Conservation (phyloP, 768 basidiomycete genomes). For the Phaeolepiota aurea region DNA sequence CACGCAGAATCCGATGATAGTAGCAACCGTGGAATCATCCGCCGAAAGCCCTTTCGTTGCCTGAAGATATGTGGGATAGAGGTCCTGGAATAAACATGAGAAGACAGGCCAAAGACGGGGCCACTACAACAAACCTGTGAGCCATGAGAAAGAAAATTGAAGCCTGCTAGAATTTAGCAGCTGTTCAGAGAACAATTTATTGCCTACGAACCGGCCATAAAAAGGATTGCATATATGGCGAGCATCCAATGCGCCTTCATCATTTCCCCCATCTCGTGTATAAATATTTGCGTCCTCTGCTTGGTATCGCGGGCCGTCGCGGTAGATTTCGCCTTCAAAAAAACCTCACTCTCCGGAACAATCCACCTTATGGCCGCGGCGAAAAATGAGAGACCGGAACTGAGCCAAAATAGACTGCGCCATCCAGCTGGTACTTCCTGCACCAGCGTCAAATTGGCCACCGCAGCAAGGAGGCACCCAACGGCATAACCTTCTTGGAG, state of each 20-base stretch:
- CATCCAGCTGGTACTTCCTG: conserved; percentile 39
- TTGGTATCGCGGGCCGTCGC: conserved; percentile 50
- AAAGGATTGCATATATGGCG: conserved; percentile 76
- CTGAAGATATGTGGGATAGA: conserved; percentile 76
- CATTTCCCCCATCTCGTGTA: conserved; percentile 69
- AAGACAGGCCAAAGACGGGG: neutral
- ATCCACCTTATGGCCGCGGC: conserved; percentile 57
- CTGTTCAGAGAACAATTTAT: neutral
- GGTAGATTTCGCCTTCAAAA: conserved; percentile 54
- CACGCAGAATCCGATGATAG: conserved; percentile 73
- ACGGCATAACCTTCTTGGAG: conserved; percentile 87
- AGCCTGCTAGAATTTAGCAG: conserved; percentile 29
- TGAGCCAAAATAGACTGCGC: conserved; percentile 80
- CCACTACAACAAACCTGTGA: conserved; percentile 35
- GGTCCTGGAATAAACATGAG: conserved; percentile 30
- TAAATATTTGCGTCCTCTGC: conserved; percentile 62
- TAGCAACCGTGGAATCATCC: conserved; percentile 58
- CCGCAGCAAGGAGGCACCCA: conserved; percentile 77
- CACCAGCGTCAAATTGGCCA: conserved; percentile 69
- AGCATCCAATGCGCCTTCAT: conserved; percentile 74
- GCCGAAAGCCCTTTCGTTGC: conserved; percentile 50
- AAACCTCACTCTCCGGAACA: conserved; percentile 73
- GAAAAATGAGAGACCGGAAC: conserved; percentile 57
- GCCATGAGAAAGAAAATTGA: conserved; percentile 75
- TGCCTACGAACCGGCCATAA: conserved; percentile 55